Evolutionary conservation across 805 yeast genomes (phyloP), one percentile per base, ranked within the genome.

Genomic region (Suhomyces tanzawaensis): DNA sequence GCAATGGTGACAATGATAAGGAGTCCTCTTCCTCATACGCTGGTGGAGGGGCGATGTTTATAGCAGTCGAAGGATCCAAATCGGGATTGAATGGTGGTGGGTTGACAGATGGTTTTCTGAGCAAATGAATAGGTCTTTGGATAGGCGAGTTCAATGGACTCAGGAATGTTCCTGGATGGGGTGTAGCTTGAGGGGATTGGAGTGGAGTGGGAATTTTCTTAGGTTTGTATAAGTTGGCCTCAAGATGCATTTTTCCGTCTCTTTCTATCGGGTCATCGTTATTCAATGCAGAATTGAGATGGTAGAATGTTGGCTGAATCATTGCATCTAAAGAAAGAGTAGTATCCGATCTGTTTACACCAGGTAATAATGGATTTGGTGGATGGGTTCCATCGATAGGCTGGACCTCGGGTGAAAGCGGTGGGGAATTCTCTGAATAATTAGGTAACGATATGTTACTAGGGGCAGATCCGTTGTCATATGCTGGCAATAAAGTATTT

Each of bases 401-500:
- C 9, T 62, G 67, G 3, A 77, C 80, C 2, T 66, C 77, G 1
- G 85, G 84, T 1, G 82, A 77, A 13, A 71, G 46, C 7, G 79
- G 75, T 7, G 82, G 81, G 1, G 77, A 62, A 15, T 39, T 13
- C 2, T 51, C 46, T 1, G 62, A 34, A 36, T 57, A 59, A 18
- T 42, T 49, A 2, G 67, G 67, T 15, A 55, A 42, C 31, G 41
- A 18, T 15, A 19, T 4, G 24, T 14, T n/a, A 29, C 31, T 19
- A 22, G 29, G 14, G 5, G 13, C 5, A 7, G 34, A n/a, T 18
- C 36, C 38, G 28, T 46, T 29, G 33, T 76, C 79, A 56, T 85
- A 85, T 4, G 87, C 82, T 4, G 95, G 95, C 30, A 85, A 62
- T 26, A 85, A 58, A 1, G 91, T 85, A 51, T 85, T 84, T 4